phyloP scores from a whole-genome alignment of 345 rosid genomes.

The Raphanus sativus region DNA sequence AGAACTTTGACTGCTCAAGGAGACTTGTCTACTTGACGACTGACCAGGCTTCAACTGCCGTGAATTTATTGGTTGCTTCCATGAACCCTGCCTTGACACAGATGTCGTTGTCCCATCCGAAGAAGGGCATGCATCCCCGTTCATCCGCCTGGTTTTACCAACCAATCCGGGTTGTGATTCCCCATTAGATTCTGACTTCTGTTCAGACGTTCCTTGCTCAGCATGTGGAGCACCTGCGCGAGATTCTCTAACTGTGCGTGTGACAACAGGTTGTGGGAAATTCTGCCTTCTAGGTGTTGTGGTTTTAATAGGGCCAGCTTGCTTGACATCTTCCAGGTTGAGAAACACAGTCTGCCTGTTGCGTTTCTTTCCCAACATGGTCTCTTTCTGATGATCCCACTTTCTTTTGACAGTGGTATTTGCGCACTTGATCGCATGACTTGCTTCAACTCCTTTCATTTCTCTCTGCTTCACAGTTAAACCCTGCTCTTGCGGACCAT shows the following conservation, averaged over 20 bases:
- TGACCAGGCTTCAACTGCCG: constrained; percentile 56
- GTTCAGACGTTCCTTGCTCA: constrained; percentile 54
- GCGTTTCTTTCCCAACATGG: constrained; percentile 97
- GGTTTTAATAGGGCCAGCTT: constrained; percentile 70
- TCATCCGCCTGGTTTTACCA: constrained; percentile 61
- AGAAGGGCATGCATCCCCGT: constrained; percentile 56
- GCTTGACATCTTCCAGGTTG: constrained; percentile 90
- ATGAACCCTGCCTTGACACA: constrained; percentile 71
- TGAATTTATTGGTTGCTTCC: constrained; percentile 69
- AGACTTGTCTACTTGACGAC: constrained; percentile 58
- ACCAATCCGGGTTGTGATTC: constrained; percentile 52
- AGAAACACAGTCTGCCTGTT: constrained; percentile 89
- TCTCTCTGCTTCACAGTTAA: constrained; percentile 63
- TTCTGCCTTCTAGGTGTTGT: constrained; percentile 80
- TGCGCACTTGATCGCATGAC: constrained; percentile 63
- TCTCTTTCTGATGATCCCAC: constrained; percentile 89
- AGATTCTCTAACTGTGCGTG: constrained; percentile 79
- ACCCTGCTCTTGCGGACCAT: constrained; percentile 48
- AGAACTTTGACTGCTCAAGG: constrained; percentile 53
- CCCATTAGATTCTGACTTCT: constrained; percentile 66
- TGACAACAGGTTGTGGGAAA: constrained; percentile 51
- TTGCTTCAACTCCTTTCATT: constrained; percentile 80
- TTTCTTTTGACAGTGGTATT: constrained; percentile 78
- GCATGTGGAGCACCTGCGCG: constrained; percentile 46
- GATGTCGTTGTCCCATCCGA: constrained; percentile 52